Evolutionary conservation across 129 eudicot genomes (phyloP), one percentile per base, ranked within the genome.

Genomic region (Rutidosis leptorrhynchoides): DNA sequence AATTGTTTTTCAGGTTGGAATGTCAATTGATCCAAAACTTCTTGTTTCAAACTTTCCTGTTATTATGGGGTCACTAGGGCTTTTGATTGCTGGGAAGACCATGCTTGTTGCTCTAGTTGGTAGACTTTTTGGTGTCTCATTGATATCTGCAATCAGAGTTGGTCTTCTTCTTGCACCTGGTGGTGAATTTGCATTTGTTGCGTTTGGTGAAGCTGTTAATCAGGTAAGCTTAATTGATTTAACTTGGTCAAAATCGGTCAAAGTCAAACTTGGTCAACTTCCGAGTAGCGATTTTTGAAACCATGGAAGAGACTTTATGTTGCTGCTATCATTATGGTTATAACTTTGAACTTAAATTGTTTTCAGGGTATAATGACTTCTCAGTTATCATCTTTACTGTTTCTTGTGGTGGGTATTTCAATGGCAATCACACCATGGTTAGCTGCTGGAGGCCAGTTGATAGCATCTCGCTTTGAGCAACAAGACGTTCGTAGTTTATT

Each of bases 131-230:
- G 99, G 96, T 58, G 69, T 93, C 68, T 93, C 99, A 45, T 66
- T 82, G 23, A 82, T 93, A 80, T 84, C 99, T 63, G 99, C 95
- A 55, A 72, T 89, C 68, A 86, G 99, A 83, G 85, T 76, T 78
- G 99, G 99, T 72, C 99, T 93, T 77, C 82, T 93, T 20, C 99
- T 93, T 82, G 99, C 99, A 65, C 99, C 99, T 48, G 99, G 99
- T 53, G 99, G 99, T 77, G 99, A 93, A 71, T 93, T 93, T 75
- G 99, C 99, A 27, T 93, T 93, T 81, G 99, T 93, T 45, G 99
- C 99, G 15, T 93, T 93, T 85, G 99, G 99, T 67, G 99, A 93
- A 80, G 99, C 99, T 74, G 95, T 93, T 61, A 93, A 93, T 62
- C 99, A 92, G 98, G 98, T 92, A 25, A 68, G 48, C 35, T 25